A percentile compares a stretch with the other conserved stretches of the same genome.
Conservation (phyloP, 306 rosid species). For the Gleditsia sinensis region DNA sequence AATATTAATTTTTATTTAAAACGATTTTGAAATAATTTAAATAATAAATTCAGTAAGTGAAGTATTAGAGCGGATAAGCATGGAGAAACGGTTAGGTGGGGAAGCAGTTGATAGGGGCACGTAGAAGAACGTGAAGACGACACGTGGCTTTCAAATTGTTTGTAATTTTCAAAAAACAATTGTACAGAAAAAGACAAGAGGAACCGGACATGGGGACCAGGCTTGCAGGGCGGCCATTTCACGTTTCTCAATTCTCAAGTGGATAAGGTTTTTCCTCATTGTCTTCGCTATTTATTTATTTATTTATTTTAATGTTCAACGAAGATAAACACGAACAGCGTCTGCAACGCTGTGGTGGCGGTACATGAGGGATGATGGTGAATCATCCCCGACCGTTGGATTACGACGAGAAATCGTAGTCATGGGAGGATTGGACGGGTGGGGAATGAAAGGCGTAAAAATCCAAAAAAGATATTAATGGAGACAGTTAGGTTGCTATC, state of each 20-base stretch:
- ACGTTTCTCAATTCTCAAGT: conserved; percentile 9
- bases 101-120: background rate
- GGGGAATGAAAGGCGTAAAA: conserved; percentile 3
- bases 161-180: background rate
- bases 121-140: background rate
- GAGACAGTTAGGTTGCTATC: background rate
- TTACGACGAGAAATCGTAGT: background rate
- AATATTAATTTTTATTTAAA: too few species aligned
- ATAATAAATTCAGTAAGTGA: background rate
- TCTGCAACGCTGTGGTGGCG: background rate
- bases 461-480: background rate
- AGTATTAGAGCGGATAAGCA: background rate
- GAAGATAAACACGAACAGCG: conserved; percentile 4
- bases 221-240: conserved; percentile 18
- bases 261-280: conserved; percentile 27
- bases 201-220: conserved; percentile 1
- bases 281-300: background rate
- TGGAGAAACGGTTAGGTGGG: background rate
- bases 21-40: background rate
- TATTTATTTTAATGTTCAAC: background rate
- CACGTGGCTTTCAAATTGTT: background rate
- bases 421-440: background rate
- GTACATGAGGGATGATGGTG: background rate
- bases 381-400: background rate
- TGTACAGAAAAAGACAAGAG: conserved; percentile 2